Percentiles rank a stretch among this genome's conserved stretches.
These are phyloP conservation scores for Sclerotinia nivalis DNA, from an alignment of 2,329 filamentous ascomycete genomes.

Conservation along the genomic window DNA sequence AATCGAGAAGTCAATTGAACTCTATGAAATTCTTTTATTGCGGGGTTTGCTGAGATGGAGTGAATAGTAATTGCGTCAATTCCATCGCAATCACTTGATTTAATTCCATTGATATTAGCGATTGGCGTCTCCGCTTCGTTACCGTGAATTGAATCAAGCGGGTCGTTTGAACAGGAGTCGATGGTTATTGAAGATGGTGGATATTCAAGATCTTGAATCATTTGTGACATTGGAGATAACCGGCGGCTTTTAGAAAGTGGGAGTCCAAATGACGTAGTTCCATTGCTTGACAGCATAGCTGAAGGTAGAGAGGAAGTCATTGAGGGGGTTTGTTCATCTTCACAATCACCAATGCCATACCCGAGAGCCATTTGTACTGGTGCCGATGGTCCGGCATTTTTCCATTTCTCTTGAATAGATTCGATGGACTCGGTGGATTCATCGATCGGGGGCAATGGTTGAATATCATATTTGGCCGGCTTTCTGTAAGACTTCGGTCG, in stretches of 20 bases:
- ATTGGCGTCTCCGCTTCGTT: neutral
- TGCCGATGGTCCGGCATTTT: neutral
- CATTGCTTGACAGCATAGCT: neutral
- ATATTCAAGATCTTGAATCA: neutral
- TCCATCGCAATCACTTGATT: neutral
- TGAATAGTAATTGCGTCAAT: neutral
- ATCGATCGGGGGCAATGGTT: neutral
- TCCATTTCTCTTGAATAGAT: neutral
- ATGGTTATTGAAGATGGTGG: too few relatives aligned
- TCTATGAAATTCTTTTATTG: neutral
- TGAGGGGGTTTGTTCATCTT: neutral
- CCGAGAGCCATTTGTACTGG: neutral
- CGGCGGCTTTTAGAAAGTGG: too few relatives aligned
- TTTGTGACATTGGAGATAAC: conserved; percentile 4
- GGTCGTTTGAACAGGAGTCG: neutral
- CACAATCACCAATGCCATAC: too few relatives aligned
- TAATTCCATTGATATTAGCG: neutral
- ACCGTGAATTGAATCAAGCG: neutral
- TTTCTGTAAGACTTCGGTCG: conserved; percentile 9
- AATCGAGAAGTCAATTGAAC: neutral
- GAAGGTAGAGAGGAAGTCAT: neutral
- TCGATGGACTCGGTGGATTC: conserved; percentile 2
- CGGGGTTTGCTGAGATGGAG: neutral
- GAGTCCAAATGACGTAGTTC: neutral
- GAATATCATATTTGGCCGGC: conserved; percentile 14